Evolutionary conservation across 1,139 yeast genomes (phyloP).

Genomic region (Lodderomyces margitis): DNA sequence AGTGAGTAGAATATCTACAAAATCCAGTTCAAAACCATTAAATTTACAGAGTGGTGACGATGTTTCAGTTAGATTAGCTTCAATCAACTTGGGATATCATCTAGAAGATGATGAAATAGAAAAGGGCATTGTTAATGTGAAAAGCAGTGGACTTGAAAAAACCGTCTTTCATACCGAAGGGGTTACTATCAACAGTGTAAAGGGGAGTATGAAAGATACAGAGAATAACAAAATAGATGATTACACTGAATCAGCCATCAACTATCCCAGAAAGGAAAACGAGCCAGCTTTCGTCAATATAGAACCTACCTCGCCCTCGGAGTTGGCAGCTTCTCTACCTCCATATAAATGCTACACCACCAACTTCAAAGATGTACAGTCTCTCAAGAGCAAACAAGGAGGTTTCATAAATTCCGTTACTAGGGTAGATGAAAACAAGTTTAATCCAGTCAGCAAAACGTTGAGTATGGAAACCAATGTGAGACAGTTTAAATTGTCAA

Average conservation of each 20-base stretch:
- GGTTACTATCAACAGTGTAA: background rate
- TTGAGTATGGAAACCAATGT: constrained; percentile 11
- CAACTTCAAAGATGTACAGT: background rate
- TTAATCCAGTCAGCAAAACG: constrained; percentile 12
- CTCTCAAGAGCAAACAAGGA: background rate
- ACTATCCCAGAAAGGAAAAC: background rate
- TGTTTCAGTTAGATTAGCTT: background rate
- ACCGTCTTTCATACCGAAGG: constrained; percentile 1
- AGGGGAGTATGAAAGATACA: background rate
- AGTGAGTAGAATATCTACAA: constrained; percentile 1
- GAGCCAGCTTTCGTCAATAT: background rate
- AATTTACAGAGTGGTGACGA: background rate
- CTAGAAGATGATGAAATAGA: background rate
- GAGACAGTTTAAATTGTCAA: constrained; percentile 11
- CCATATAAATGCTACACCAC: background rate
- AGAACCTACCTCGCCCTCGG: background rate
- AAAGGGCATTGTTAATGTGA: background rate
- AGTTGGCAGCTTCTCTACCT: background rate
- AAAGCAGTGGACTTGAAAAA: background rate
- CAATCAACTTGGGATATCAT: constrained; percentile 1
- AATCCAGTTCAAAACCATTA: background rate
- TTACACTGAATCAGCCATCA: background rate
- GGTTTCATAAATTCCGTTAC: background rate
- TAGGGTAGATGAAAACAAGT: constrained; percentile 3
- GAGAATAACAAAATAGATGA: background rate